Evolutionary conservation across 2,329 filamentous ascomycete species (phyloP).

Genomic region (Calonectria fujianensis): DNA sequence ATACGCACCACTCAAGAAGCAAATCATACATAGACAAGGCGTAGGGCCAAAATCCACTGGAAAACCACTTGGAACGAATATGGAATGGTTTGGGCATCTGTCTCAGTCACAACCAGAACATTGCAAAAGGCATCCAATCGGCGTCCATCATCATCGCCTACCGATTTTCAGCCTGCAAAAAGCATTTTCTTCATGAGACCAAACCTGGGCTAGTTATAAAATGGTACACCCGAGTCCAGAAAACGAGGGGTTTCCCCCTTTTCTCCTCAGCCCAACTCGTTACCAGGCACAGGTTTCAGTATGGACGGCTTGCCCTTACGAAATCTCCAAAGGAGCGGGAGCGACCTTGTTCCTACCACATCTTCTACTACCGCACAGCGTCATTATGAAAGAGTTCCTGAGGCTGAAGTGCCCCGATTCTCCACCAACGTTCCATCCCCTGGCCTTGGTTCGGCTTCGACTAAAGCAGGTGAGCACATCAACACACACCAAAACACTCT

Average conservation of each 20-base stretch:
- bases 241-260: background rate
- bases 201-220: background rate
- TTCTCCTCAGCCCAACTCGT: background rate
- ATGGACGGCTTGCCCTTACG: background rate
- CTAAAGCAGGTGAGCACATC: background rate
- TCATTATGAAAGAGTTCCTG: background rate
- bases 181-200: background rate
- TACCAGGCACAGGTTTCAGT: background rate
- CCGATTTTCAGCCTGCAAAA: background rate
- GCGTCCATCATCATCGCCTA: background rate
- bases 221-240: background rate
- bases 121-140: background rate
- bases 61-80: background rate
- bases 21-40: background rate
- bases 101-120: background rate
- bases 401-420: background rate
- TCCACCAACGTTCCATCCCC: background rate
- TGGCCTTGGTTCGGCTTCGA: background rate
- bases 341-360: background rate
- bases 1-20: background rate
- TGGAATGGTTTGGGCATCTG: background rate
- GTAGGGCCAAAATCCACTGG: background rate
- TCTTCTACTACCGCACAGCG: no score
- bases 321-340: background rate
- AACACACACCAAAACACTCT: no score